Conservation (phyloP, 169 alveolate species). For the Amoebophrya sp. region DNA sequence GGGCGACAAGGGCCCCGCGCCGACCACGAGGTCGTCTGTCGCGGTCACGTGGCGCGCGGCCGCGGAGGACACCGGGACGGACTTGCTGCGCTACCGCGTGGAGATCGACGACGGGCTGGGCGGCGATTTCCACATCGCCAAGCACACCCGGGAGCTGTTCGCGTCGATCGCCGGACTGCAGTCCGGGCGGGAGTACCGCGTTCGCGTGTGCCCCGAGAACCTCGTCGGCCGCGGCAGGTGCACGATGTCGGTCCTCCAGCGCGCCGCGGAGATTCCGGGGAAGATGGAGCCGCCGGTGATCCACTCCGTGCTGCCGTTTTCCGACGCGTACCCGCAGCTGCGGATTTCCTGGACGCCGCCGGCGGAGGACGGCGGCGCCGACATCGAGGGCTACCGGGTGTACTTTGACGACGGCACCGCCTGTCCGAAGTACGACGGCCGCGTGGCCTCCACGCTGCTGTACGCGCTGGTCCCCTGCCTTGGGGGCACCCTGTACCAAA, state of each 20-base stretch:
- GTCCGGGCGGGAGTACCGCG: background rate
- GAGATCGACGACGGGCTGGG: background rate
- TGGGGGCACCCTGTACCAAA: background rate
- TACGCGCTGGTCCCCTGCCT: background rate
- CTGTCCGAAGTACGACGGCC: slow-evolving; percentile 4
- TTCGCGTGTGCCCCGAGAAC: background rate
- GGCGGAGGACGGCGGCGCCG: background rate
- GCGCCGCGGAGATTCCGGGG: background rate
- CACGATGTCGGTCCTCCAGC: background rate
- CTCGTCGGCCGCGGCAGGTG: background rate
- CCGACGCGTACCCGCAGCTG: background rate
- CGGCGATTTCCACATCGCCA: background rate
- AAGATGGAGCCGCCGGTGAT: background rate
- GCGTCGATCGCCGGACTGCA: background rate
- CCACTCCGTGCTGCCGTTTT: background rate
- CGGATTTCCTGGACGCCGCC: background rate
- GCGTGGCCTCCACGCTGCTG: background rate
- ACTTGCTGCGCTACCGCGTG: background rate
- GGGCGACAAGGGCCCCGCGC: background rate
- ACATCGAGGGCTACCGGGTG: slow-evolving; percentile 4
- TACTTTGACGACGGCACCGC: background rate
- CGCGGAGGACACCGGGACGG: background rate
- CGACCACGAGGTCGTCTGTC: background rate
- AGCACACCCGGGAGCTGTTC: background rate
- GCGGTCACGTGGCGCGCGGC: background rate